Evolutionary conservation across 179 eudicot species (phyloP).

Genomic region (Beta lomatogona): DNA sequence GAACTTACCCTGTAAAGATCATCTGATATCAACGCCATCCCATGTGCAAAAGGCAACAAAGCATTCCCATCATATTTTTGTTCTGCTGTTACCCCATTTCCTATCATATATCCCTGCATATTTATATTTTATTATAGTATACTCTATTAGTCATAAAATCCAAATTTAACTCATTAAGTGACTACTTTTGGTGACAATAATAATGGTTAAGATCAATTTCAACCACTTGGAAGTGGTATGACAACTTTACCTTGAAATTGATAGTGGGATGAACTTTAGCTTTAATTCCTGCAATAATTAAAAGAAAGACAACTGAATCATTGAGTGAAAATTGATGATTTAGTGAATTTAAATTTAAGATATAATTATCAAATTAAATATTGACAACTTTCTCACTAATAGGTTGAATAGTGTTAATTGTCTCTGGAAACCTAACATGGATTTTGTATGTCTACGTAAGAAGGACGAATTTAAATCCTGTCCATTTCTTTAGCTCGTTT

Average conservation of each 20-base stretch:
- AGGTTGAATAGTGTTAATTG: no score
- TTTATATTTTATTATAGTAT: not conserved
- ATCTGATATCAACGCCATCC: conserved; percentile 94
- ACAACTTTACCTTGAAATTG: conserved; percentile 69
- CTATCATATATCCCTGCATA: conserved; percentile 87
- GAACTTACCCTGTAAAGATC: conserved; percentile 57
- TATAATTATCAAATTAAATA: not conserved
- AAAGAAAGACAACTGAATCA: not conserved
- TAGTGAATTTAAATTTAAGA: not conserved
- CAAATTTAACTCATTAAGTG: no score
- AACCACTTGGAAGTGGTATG: conserved; percentile 4
- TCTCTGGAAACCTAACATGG: no score
- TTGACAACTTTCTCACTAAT: no score
- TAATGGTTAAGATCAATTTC: not conserved
- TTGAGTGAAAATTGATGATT: not conserved
- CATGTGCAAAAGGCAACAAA: conserved; percentile 86
- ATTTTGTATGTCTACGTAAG: no score
- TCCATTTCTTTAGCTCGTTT: no score
- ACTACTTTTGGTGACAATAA: not conserved
- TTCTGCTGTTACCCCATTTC: conserved; percentile 82
- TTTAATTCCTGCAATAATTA: conserved; percentile 55
- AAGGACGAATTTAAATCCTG: no score
- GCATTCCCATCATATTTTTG: conserved; percentile 72
- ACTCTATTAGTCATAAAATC: no score
- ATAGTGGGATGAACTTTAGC: conserved; percentile 62